Evolutionary conservation across 169 alveolate species (phyloP).

Genomic region (Cryptosporidium ryanae): DNA sequence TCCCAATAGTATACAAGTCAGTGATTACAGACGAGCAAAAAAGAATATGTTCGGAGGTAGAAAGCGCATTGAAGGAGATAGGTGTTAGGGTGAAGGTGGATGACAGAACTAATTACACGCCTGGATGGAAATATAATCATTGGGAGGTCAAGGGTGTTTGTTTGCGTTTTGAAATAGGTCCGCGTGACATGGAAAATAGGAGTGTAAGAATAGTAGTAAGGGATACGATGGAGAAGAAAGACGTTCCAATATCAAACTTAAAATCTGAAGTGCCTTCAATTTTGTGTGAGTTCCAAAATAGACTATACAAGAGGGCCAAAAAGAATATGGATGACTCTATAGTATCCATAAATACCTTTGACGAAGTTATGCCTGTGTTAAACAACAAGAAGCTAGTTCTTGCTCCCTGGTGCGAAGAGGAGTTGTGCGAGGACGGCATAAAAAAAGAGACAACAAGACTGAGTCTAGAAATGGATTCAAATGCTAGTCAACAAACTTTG

Average conservation of each 20-base stretch:
- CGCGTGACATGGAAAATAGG: constrained; percentile 92
- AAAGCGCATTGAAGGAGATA: constrained; percentile 40
- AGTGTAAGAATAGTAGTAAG: constrained; percentile 91
- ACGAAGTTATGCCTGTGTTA: constrained; percentile 88
- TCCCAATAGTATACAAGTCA: constrained; percentile 92
- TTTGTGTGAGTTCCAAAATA: constrained; percentile 80
- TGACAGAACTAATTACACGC: constrained; percentile 95
- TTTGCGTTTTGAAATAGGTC: constrained; percentile 97
- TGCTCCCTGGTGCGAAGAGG: constrained; percentile 92
- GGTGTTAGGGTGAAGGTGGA: constrained; percentile 80
- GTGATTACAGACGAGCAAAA: constrained; percentile 74
- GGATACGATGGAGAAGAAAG: constrained; percentile 87
- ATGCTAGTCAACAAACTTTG: constrained; percentile 72
- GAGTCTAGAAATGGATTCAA: constrained; percentile 40
- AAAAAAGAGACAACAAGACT: constrained; percentile 81
- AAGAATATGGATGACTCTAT: constrained; percentile 78
- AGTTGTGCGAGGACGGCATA: constrained; percentile 82
- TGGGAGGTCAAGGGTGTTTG: constrained; percentile 99
- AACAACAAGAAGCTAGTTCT: constrained; percentile 84
- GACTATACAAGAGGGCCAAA: constrained; percentile 81
- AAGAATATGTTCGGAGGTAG: constrained; percentile 76
- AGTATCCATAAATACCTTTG: constrained; percentile 77
- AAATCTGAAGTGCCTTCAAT: constrained; percentile 77
- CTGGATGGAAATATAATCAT: constrained; percentile 99
- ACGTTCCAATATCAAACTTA: constrained; percentile 78